These are phyloP conservation scores for Rhododendron simsii DNA, from an alignment of 148 eudicot genomes.

Conservation along the genomic window DNA sequence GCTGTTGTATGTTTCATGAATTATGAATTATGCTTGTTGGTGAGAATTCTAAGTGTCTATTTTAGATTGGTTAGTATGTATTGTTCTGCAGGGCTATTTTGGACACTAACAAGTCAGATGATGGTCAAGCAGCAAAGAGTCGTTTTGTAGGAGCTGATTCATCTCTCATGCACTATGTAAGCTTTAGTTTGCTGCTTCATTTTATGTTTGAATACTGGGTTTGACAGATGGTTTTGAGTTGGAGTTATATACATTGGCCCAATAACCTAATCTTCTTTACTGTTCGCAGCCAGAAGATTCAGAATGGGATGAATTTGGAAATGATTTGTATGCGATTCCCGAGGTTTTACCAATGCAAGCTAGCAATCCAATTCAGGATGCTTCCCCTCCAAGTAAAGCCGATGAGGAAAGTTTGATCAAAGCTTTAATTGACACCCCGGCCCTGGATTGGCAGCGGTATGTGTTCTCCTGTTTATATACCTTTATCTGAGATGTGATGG, in stretches of 20 bases:
- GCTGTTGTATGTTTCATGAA: background rate
- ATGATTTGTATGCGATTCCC: conserved; percentile 75
- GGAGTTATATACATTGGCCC: background rate
- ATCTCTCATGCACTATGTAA: conserved; percentile 54
- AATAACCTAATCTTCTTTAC: background rate
- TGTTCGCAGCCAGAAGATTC: conserved; percentile 62
- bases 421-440: conserved; percentile 74
- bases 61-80: conserved; percentile 20
- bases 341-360: conserved; percentile 43
- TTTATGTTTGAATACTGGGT: background rate
- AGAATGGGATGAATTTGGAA: conserved; percentile 89
- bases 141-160: conserved; percentile 51
- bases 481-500: background rate
- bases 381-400: conserved; percentile 57
- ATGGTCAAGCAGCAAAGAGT: conserved; percentile 44
- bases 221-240: background rate
- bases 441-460: conserved; percentile 81
- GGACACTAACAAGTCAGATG: conserved; percentile 36
- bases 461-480: conserved; percentile 7
- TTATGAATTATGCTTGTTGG: background rate
- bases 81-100: conserved; percentile 56
- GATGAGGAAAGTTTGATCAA: conserved; percentile 84
- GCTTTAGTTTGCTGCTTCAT: background rate
- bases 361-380: conserved; percentile 56
- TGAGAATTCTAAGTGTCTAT: conserved; percentile 7